Base-by-base conservation (phyloP, 495 filamentous ascomycete genomes). In the Neurospora sublineolata region DNA sequence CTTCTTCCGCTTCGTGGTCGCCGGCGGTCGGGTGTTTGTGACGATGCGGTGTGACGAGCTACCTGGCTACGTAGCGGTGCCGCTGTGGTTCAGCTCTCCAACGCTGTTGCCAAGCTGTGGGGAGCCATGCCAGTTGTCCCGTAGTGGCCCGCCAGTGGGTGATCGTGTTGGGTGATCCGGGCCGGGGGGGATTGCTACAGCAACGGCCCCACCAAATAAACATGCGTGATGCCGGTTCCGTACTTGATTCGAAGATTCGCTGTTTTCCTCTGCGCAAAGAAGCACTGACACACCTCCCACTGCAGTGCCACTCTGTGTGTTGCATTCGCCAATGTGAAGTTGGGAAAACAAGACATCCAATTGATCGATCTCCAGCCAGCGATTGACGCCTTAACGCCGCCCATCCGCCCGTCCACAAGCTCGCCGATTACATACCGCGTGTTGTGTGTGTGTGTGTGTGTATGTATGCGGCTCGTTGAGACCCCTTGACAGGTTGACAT, bases 181-280 rank as follows among this genome's bases (percentile, higher is more conserved):
- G 23, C 52, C 23, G 23, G 52, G 52, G 23, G 23, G 30, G 18
- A 39, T 71, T 69, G 67, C 73, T 68, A 52, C 67, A 69, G 73
- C 73, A 74, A 74, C 73, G 67, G 39, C 71, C 73, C 73, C 73
- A 70, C 69, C 58, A 70, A 69, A 69, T 68, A 73, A 69, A 74
- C 73, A 72, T 40, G 36, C 27, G 23, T 30, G 52, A 60, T 60
- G 52, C 52, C 52, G 52, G 52, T 4, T 4, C 52, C 27, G 27
- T n/a, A n/a, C n/a, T 64, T 64, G 27, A 64, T 64, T 33, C 52
- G 30, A 64, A 64, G 52, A 64, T 18, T 64, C 52, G 23, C 23
- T 27, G 27, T 14, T 64, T 64, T 33, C 30, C 44, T 23, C 44
- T 42, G 18, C 18, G 2, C 18, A 42, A 42, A 39, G 37, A 0